phyloP scores from a whole-genome alignment of 31 red algal species.

The Porphyra umbilicalis region DNA sequence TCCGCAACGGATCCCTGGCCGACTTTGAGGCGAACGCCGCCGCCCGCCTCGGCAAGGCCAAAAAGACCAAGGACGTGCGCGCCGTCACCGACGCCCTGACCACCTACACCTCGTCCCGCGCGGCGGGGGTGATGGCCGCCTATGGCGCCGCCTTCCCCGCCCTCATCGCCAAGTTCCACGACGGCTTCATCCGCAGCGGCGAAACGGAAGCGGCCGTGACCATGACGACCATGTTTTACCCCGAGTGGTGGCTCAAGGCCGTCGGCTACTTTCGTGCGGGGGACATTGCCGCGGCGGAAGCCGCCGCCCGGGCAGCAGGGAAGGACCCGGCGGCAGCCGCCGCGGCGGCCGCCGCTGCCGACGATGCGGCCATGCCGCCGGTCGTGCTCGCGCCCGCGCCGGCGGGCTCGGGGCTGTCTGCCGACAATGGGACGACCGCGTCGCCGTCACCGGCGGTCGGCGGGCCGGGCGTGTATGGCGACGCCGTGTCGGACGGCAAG shows the following conservation, averaged over 20 bases:
- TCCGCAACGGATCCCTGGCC: neutral
- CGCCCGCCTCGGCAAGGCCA: slow-evolving; percentile 3
- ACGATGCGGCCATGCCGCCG: neutral
- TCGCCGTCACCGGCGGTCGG: no score
- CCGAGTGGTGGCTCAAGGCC: slow-evolving; percentile 39
- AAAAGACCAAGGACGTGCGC: slow-evolving; percentile 5
- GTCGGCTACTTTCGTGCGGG: slow-evolving; percentile 41
- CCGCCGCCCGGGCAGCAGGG: neutral
- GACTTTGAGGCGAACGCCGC: slow-evolving; percentile 1
- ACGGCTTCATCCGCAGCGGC: slow-evolving; percentile 26
- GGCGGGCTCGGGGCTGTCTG: neutral
- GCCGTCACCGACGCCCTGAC: slow-evolving; percentile 15
- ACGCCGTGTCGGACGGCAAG: neutral
- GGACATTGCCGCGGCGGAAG: slow-evolving; percentile 11
- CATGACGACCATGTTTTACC: slow-evolving; percentile 43
- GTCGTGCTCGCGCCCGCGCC: neutral
- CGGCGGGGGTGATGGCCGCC: neutral
- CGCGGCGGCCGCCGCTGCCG: neutral
- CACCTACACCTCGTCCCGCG: neutral
- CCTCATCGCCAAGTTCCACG: slow-evolving; percentile 36
- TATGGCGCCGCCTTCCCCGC: slow-evolving; percentile 32
- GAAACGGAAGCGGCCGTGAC: slow-evolving; percentile 7
- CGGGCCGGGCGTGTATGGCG: neutral
- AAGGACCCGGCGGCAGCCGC: neutral
- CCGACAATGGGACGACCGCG: neutral